Conservation (phyloP, 192 early-diverging fungal genomes). For the Coemansia sp. region DNA sequence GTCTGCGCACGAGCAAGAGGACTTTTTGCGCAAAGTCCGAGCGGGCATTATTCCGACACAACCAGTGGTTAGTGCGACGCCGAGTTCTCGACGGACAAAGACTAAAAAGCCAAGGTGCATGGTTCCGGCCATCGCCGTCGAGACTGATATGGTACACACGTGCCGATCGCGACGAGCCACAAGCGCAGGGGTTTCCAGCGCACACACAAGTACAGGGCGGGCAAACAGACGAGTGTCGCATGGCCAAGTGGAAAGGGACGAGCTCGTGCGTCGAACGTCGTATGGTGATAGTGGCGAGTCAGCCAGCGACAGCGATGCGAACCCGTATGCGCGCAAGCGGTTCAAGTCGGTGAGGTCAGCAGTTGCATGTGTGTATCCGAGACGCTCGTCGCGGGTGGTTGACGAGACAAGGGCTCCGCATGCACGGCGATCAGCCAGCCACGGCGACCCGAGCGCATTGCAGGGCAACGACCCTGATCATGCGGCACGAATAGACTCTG, state of each 20-base stretch:
- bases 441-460: conserved; percentile 13
- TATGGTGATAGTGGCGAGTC: conserved; percentile 24
- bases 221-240: conserved; percentile 2
- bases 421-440: conserved; percentile 37
- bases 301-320: conserved; percentile 35
- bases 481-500: no score
- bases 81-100: conserved; percentile 9
- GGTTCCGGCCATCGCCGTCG: conserved; percentile 45
- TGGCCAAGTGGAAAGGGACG: neutral
- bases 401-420: conserved; percentile 14
- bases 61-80: conserved; percentile 6
- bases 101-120: conserved; percentile 46
- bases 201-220: conserved; percentile 1
- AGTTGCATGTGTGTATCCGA: conserved; percentile 35
- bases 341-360: conserved; percentile 44
- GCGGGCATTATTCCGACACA: conserved; percentile 41
- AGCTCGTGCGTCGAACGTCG: conserved; percentile 39
- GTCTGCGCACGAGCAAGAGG: conserved; percentile 47
- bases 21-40: conserved; percentile 39
- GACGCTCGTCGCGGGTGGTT: neutral
- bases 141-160: conserved; percentile 26
- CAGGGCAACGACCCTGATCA: neutral
- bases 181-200: conserved; percentile 23
- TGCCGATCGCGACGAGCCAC: conserved; percentile 29
- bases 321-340: conserved; percentile 46